These are phyloP conservation scores for Diaporthe aspalathi DNA, from an alignment of 2,329 filamentous ascomycete genomes.

Conservation along the genomic window DNA sequence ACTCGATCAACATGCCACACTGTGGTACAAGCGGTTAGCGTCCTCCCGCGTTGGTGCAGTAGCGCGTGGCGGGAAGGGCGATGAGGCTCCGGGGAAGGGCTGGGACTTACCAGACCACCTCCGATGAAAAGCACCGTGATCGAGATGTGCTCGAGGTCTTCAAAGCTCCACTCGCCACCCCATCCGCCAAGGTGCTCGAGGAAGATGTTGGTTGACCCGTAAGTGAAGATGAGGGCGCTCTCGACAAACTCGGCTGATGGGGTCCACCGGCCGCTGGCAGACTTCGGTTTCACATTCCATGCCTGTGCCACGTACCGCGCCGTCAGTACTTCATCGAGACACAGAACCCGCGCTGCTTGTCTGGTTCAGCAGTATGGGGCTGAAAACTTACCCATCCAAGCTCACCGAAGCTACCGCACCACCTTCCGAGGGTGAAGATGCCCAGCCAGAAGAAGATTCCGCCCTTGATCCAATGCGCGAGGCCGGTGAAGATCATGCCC, in stretches of 20 bases:
- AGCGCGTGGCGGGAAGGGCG: conserved; percentile 20
- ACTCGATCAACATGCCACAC: conserved; percentile 89
- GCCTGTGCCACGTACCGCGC: conserved; percentile 58
- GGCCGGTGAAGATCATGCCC: conserved; percentile 78
- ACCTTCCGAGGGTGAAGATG: conserved; percentile 85
- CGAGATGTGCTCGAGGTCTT: conserved; percentile 90
- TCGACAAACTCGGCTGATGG: conserved; percentile 91
- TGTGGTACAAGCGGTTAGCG: conserved; percentile 47
- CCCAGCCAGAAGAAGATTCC: conserved; percentile 96
- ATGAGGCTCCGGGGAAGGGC: conserved; percentile 8
- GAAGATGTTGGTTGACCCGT: conserved; percentile 91
- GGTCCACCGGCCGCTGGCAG: conserved; percentile 69
- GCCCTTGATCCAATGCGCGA: conserved; percentile 95
- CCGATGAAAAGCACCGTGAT: conserved; percentile 96
- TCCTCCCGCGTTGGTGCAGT: conserved; percentile 27
- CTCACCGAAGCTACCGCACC: conserved; percentile 90
- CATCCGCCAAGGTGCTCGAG: conserved; percentile 85
- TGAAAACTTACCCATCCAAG: conserved; percentile 77
- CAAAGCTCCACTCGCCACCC: conserved; percentile 77
- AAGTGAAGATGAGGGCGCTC: conserved; percentile 89
- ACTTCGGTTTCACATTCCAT: conserved; percentile 84
- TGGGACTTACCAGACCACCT: conserved; percentile 78
- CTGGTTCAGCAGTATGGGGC: background rate
- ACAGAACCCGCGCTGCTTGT: background rate
- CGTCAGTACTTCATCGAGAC: conserved; percentile 34